These are phyloP conservation scores for Neospora caninum DNA, from an alignment of 169 alveolate genomes.

Conservation along the genomic window DNA sequence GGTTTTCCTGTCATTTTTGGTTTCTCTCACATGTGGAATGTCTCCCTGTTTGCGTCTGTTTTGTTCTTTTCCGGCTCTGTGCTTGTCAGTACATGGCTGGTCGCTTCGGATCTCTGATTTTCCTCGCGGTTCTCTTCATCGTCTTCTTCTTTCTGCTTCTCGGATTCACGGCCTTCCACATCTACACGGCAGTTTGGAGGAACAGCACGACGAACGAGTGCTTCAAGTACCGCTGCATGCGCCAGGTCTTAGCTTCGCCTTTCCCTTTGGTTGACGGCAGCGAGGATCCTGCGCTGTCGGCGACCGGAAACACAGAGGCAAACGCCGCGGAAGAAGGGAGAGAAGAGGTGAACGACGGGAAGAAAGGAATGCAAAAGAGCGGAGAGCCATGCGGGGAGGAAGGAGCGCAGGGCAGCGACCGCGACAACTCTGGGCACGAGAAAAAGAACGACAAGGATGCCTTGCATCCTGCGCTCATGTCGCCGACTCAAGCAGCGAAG, in stretches of 20 bases:
- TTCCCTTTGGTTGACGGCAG: background rate
- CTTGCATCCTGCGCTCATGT: conserved; percentile 17
- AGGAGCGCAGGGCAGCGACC: background rate
- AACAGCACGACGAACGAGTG: conserved; percentile 42
- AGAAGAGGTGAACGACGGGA: background rate
- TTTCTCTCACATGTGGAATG: background rate
- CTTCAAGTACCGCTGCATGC: conserved; percentile 50
- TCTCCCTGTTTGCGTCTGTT: background rate
- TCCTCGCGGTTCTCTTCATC: conserved; percentile 7
- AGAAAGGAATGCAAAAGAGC: background rate
- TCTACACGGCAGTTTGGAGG: conserved; percentile 11
- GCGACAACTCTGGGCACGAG: background rate
- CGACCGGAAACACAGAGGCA: background rate
- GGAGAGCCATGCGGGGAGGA: background rate
- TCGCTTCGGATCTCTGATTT: background rate
- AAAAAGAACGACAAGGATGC: background rate
- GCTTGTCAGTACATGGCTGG: conserved; percentile 11
- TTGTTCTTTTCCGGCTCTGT: background rate
- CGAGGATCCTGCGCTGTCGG: background rate
- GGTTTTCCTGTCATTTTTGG: background rate
- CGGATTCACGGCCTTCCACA: conserved; percentile 6
- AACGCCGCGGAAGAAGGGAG: too few relatives aligned
- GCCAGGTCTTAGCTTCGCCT: background rate
- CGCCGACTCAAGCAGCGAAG: background rate
- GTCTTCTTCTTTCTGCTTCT: conserved; percentile 30